Percentiles rank a stretch among this genome's conserved stretches.
These are phyloP conservation scores for Candida yuanshanica DNA, from an alignment of 805 yeast species.

Conservation along the genomic window DNA sequence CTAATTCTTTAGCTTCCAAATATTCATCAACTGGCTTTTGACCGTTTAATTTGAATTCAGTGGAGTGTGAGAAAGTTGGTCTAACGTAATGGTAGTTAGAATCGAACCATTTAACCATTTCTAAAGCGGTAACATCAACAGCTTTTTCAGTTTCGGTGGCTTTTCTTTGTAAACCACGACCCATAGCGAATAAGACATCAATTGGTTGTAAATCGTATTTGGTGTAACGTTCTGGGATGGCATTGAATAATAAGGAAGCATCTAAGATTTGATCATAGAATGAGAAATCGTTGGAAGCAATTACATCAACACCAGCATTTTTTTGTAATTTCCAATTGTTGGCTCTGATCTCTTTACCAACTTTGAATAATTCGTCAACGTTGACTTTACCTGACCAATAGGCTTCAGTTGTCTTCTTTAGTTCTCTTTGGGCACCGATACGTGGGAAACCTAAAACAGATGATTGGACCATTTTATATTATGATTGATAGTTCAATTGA, in stretches of 20 bases:
- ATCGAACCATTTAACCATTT: conserved; percentile 99
- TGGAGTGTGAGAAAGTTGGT: conserved; percentile 95
- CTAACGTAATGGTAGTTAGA: conserved; percentile 99
- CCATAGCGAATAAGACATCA: conserved; percentile 97
- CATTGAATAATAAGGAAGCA: conserved; percentile 87
- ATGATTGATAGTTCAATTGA: neutral
- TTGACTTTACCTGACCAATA: conserved; percentile 96
- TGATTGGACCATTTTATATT: conserved; percentile 76
- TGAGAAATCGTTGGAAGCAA: conserved; percentile 97
- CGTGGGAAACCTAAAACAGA: conserved; percentile 99
- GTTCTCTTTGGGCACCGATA: conserved; percentile 99
- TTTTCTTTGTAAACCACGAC: conserved; percentile 98
- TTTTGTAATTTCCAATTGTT: conserved; percentile 97
- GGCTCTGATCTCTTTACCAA: conserved; percentile 93
- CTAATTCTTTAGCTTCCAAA: conserved; percentile 95
- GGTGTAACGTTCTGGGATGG: conserved; percentile 94
- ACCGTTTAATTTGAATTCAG: conserved; percentile 94
- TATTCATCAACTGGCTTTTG: conserved; percentile 95
- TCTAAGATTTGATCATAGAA: conserved; percentile 97
- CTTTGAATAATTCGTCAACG: conserved; percentile 81
- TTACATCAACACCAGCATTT: conserved; percentile 94
- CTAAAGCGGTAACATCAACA: conserved; percentile 97
- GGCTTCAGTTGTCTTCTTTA: conserved; percentile 97
- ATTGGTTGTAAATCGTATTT: conserved; percentile 83
- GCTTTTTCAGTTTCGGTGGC: conserved; percentile 83